Evolutionary conservation across 768 basidiomycete genomes (phyloP).

Genomic region (Austroboletus eburneus): DNA sequence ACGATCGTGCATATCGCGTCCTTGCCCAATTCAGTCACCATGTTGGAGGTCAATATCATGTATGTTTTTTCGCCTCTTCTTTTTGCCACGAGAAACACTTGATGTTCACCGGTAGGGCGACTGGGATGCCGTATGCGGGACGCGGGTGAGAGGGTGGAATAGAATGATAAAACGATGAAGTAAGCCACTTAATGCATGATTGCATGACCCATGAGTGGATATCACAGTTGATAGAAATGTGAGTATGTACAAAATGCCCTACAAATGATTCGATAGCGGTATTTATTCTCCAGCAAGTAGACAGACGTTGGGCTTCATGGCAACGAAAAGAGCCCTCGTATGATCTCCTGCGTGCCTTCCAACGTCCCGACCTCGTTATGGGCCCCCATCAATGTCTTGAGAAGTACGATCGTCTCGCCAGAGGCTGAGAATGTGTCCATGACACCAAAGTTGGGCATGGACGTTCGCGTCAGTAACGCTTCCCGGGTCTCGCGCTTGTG

Average conservation of each 20-base stretch:
- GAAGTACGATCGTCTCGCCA: conserved; percentile 47
- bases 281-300: too few species aligned
- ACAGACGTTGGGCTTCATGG: too few species aligned
- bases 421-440: conserved; percentile 49
- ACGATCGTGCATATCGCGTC: conserved; percentile 68
- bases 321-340: conserved; percentile 31
- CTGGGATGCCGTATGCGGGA: conserved; percentile 43
- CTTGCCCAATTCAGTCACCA: conserved; percentile 64
- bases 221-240: too few species aligned
- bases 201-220: too few species aligned
- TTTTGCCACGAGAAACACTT: background rate
- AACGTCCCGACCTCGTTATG: conserved; percentile 56
- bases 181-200: too few species aligned
- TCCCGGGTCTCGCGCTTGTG: conserved; percentile 40
- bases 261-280: too few species aligned
- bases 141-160: conserved; percentile 28
- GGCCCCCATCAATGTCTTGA: conserved; percentile 54
- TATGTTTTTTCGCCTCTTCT: conserved; percentile 32
- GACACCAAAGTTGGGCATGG: conserved; percentile 46
- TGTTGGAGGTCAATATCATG: conserved; percentile 75
- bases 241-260: too few species aligned
- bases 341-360: conserved; percentile 68
- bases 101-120: conserved; percentile 33
- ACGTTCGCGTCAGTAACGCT: conserved; percentile 41
- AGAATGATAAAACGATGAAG: too few species aligned